Conservation (phyloP, 768 basidiomycete species). For the Gloeophyllum trabeum region DNA sequence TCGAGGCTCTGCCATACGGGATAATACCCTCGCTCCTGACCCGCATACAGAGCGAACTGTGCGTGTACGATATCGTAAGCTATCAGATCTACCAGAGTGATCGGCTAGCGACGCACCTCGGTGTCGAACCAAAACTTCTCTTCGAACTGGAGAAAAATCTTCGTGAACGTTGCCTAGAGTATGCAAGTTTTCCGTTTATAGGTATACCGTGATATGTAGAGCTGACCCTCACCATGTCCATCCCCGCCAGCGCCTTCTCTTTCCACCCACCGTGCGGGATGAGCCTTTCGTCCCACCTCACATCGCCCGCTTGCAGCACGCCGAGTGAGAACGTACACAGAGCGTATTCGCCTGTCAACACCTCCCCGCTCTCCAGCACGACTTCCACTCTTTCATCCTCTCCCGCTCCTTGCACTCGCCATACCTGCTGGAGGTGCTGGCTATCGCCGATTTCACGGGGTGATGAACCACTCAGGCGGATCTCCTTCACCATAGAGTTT, state of each 20-base stretch:
- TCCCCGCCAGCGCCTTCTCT: constrained; percentile 49
- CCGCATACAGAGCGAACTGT: constrained; percentile 42
- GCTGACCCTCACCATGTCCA: constrained; percentile 36
- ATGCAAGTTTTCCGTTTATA: not conserved
- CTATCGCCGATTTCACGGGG: too few species aligned
- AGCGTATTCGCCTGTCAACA: constrained; percentile 41
- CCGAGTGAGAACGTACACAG: constrained; percentile 62
- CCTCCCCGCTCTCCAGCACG: constrained; percentile 28
- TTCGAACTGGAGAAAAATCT: constrained; percentile 56
- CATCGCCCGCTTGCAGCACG: constrained; percentile 54
- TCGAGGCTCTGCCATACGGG: constrained; percentile 55
- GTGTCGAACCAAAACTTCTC: constrained; percentile 50
- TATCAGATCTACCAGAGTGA: not conserved
- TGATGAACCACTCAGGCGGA: constrained; percentile 34
- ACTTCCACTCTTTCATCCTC: too few species aligned
- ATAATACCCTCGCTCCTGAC: constrained; percentile 40
- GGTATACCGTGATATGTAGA: not conserved
- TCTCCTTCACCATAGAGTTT: constrained; percentile 36
- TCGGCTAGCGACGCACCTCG: constrained; percentile 16
- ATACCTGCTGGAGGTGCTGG: too few species aligned
- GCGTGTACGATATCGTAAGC: not conserved
- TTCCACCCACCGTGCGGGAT: constrained; percentile 48
- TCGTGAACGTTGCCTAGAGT: constrained; percentile 44
- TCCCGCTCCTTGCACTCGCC: too few species aligned
- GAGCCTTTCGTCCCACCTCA: constrained; percentile 34